Percentiles rank a stretch among this genome's conserved stretches.
phyloP scores from a whole-genome alignment of 1,284 basidiomycete species.

The Apiotrichum montevideense region DNA sequence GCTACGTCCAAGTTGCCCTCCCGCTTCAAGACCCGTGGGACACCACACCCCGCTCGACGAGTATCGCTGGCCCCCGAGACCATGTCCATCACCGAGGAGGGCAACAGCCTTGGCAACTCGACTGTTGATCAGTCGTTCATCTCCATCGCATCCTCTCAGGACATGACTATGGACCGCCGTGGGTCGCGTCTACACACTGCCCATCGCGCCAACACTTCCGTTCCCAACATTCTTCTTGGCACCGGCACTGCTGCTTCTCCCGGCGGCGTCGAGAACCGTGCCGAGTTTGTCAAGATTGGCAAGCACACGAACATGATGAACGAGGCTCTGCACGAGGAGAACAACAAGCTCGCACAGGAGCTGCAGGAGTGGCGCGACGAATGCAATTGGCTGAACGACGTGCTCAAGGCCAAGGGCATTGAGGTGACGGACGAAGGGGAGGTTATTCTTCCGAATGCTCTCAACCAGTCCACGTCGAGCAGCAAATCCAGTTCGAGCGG shows the following conservation, averaged over 20 bases:
- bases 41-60: constrained; percentile 34
- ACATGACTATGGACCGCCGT: constrained; percentile 41
- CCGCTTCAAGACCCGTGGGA: constrained; percentile 22
- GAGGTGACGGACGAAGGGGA: constrained; percentile 24
- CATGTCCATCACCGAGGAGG: constrained; percentile 29
- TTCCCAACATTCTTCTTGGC: constrained; percentile 34
- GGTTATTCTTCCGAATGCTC: neutral
- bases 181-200: constrained; percentile 19
- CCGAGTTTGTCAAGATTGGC: constrained; percentile 42
- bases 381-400: constrained; percentile 21
- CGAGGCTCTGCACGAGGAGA: constrained; percentile 39
- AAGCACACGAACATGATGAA: constrained; percentile 47
- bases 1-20: constrained; percentile 25
- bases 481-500: neutral
- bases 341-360: constrained; percentile 36
- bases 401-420: constrained; percentile 30
- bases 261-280: constrained; percentile 26
- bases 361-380: constrained; percentile 39
- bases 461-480: neutral
- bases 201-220: constrained; percentile 38
- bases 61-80: constrained; percentile 25
- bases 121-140: constrained; percentile 36
- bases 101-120: constrained; percentile 1
- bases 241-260: constrained; percentile 12
- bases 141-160: constrained; percentile 43